These are phyloP conservation scores for Globisporangium rhizosaccharum DNA, from an alignment of 352 stramenopile genomes.

Conservation along the genomic window DNA sequence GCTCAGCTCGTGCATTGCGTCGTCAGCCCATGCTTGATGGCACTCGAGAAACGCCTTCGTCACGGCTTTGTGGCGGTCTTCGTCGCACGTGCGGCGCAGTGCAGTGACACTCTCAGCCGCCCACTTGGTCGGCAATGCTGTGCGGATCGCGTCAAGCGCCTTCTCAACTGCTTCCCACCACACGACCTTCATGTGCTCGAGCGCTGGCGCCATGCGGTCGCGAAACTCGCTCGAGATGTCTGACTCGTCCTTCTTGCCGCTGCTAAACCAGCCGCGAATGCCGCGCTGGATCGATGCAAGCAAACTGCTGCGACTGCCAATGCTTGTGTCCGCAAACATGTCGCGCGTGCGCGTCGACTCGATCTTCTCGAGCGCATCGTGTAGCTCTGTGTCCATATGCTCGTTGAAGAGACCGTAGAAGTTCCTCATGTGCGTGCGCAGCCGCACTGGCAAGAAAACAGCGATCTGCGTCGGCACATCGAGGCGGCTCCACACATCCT, in stretches of 20 bases:
- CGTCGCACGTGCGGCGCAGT: constrained; percentile 4
- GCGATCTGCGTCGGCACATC: background rate
- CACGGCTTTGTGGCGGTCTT: constrained; percentile 1
- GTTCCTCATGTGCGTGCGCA: constrained; percentile 3
- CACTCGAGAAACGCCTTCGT: constrained; percentile 1
- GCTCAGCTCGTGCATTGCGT: background rate
- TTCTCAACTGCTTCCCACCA: constrained; percentile 28
- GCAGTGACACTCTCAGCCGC: background rate
- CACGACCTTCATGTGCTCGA: constrained; percentile 17
- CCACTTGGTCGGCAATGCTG: background rate
- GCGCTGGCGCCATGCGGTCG: constrained; percentile 6
- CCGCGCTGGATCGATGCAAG: background rate
- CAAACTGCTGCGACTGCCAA: background rate
- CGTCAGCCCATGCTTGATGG: background rate
- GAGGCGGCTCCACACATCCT: constrained; percentile 3
- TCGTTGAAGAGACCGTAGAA: constrained; percentile 8
- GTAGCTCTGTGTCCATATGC: constrained; percentile 2
- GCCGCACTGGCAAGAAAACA: constrained; percentile 1
- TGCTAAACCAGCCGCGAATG: background rate
- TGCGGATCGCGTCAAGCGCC: constrained; percentile 15
- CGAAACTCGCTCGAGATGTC: constrained; percentile 10
- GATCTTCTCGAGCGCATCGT: constrained; percentile 6
- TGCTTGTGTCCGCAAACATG: background rate
- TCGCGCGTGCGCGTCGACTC: background rate
- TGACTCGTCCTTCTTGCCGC: background rate